These are phyloP conservation scores for Angophora floribunda DNA, from an alignment of 345 rosid genomes.

Conservation along the genomic window DNA sequence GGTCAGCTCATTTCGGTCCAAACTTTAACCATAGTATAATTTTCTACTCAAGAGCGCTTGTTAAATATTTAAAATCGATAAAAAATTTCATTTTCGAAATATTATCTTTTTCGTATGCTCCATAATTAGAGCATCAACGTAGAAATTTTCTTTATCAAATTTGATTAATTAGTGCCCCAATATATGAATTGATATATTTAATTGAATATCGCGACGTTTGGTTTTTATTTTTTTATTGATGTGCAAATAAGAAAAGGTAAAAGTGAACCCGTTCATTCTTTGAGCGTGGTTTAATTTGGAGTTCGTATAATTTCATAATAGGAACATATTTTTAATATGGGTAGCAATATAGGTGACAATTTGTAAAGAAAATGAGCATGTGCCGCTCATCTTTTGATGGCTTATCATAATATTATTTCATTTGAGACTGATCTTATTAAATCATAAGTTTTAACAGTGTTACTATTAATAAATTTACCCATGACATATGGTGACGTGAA, in stretches of 20 bases:
- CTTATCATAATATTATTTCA: not conserved
- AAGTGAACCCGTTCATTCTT: not conserved
- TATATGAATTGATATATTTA: not conserved
- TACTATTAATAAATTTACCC: not conserved
- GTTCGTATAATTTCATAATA: fast-evolving
- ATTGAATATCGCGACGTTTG: not conserved
- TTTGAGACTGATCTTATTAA: not conserved
- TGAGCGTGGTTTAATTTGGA: not conserved
- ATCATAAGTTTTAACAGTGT: not conserved
- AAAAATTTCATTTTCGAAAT: not conserved
- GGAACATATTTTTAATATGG: not conserved
- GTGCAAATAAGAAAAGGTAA: fast-evolving
- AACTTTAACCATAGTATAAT: not conserved
- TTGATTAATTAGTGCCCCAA: not conserved
- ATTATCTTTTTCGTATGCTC: too few species aligned
- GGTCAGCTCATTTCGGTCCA: not conserved
- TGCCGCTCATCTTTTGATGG: not conserved
- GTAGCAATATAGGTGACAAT: fast-evolving
- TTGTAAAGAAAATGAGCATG: not conserved
- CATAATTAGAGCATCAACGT: not conserved
- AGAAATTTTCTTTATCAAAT: not conserved
- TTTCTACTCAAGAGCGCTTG: not conserved
- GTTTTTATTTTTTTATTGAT: not conserved
- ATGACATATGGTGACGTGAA: fast-evolving
- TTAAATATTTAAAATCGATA: not conserved